phyloP scores from a whole-genome alignment of 495 filamentous ascomycete genomes.

The Hypoxylon intermedium region DNA sequence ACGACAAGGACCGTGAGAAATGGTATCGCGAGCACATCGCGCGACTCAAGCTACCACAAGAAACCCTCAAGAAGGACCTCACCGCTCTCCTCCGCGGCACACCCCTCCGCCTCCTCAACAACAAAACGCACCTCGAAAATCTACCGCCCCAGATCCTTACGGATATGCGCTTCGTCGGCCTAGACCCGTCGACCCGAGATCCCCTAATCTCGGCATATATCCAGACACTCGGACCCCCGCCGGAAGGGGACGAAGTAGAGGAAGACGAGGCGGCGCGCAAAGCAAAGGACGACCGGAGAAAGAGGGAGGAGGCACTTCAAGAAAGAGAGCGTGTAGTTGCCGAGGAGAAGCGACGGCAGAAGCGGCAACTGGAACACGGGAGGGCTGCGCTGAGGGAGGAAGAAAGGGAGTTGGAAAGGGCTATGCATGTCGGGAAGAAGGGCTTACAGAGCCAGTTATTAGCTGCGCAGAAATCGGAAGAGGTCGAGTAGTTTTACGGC shows the following conservation, averaged over 20 bases:
- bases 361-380: constrained; percentile 68
- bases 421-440: constrained; percentile 77
- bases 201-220: constrained; percentile 79
- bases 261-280: constrained; percentile 68
- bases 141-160: constrained; percentile 73
- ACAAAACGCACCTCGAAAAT: constrained; percentile 64
- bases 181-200: constrained; percentile 72
- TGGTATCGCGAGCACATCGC: constrained; percentile 87
- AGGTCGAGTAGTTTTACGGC: constrained; percentile 15
- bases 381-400: constrained; percentile 75
- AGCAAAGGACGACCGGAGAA: constrained; percentile 67
- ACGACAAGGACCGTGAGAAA: constrained; percentile 90
- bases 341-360: constrained; percentile 74
- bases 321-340: constrained; percentile 76
- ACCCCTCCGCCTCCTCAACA: constrained; percentile 70
- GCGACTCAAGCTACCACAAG: constrained; percentile 75
- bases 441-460: constrained; percentile 72
- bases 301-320: constrained; percentile 75
- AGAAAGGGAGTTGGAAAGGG: constrained; percentile 77
- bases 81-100: constrained; percentile 74
- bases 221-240: constrained; percentile 71
- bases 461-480: constrained; percentile 25
- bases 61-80: constrained; percentile 79
- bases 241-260: constrained; percentile 59
- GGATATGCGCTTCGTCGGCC: constrained; percentile 83